phyloP scores from a whole-genome alignment of 2,329 filamentous ascomycete species.

The Amauroascus verrucosus region DNA sequence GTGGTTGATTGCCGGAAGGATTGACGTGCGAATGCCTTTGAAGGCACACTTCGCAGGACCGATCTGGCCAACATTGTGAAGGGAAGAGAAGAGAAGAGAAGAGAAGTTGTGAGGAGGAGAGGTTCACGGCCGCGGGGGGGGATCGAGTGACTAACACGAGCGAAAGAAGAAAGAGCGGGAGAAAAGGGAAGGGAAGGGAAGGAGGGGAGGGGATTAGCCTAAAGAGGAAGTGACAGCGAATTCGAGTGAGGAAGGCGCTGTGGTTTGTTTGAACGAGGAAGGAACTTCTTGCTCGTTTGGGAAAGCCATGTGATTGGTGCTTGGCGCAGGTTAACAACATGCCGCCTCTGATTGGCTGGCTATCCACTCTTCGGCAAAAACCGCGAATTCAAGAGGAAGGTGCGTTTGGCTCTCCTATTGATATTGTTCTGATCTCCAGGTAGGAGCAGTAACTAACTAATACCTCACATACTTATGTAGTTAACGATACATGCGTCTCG shows the following conservation, averaged over 20 bases:
- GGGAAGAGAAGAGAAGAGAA: conserved; percentile 19
- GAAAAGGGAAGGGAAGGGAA: conserved; percentile 15
- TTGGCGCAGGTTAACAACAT: conserved; percentile 13
- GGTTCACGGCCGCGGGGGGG: too few species aligned
- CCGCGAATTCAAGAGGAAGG: neutral
- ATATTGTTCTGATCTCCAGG: too few species aligned
- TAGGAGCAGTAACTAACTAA: too few species aligned
- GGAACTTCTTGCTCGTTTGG: neutral
- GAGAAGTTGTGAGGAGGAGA: too few species aligned
- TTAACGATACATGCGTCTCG: too few species aligned
- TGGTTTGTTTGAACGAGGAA: conserved; percentile 3
- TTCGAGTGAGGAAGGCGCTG: neutral
- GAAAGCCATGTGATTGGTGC: conserved; percentile 12
- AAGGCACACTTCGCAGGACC: conserved; percentile 78
- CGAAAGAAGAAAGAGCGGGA: conserved; percentile 22
- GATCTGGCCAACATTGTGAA: conserved; percentile 83
- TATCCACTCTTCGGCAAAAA: conserved; percentile 1
- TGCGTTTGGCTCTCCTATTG: too few species aligned
- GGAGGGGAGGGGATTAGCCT: too few species aligned
- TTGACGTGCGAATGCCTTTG: conserved; percentile 67
- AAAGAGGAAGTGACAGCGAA: conserved; percentile 1
- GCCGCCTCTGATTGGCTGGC: conserved; percentile 15
- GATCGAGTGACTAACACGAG: conserved; percentile 14
- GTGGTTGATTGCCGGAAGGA: conserved; percentile 60
- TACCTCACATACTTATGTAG: too few species aligned